A percentile compares a stretch with the other conserved stretches of the same genome.
phyloP scores from a whole-genome alignment of 2,329 filamentous ascomycete species.

The Reticulascus tulasneorum region DNA sequence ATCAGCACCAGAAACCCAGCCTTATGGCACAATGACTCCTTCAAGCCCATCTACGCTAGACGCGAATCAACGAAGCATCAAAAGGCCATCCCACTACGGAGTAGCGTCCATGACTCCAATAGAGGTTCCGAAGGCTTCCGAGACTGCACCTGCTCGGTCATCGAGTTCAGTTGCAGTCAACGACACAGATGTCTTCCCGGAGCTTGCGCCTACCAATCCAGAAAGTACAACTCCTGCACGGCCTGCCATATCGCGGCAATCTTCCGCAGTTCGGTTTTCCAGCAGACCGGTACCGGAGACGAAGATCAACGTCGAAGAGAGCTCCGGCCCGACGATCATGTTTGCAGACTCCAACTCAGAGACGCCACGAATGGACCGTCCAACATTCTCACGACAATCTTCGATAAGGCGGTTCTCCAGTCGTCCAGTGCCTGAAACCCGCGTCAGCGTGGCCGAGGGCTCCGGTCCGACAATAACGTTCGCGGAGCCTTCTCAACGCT shows the following conservation, averaged over 20 bases:
- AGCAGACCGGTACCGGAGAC: conserved; percentile 71
- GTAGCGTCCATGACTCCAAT: too few relatives aligned
- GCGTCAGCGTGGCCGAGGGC: conserved; percentile 48
- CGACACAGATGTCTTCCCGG: too few relatives aligned
- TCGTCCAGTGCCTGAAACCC: conserved; percentile 58
- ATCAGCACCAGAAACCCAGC: conserved; percentile 3
- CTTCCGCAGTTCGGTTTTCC: conserved; percentile 60
- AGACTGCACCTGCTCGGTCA: too few relatives aligned
- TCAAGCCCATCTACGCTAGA: too few relatives aligned
- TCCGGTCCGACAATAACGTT: conserved; percentile 63
- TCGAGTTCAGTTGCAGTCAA: too few relatives aligned
- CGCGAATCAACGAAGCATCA: too few relatives aligned
- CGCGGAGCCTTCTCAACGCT: conserved; percentile 38
- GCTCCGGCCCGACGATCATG: conserved; percentile 67
- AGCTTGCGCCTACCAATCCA: too few relatives aligned
- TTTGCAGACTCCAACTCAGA: conserved; percentile 52
- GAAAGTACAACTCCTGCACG: conserved; percentile 28
- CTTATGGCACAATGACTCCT: conserved; percentile 24
- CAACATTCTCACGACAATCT: conserved; percentile 35
- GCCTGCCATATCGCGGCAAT: conserved; percentile 48
- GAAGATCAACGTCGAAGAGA: conserved; percentile 60
- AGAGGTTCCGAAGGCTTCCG: too few relatives aligned
- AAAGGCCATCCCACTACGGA: too few relatives aligned
- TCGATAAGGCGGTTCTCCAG: conserved; percentile 59
- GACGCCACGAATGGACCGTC: conserved; percentile 29